phyloP scores from a whole-genome alignment of 2,329 filamentous ascomycete species.

The Neonectria neomacrospora region DNA sequence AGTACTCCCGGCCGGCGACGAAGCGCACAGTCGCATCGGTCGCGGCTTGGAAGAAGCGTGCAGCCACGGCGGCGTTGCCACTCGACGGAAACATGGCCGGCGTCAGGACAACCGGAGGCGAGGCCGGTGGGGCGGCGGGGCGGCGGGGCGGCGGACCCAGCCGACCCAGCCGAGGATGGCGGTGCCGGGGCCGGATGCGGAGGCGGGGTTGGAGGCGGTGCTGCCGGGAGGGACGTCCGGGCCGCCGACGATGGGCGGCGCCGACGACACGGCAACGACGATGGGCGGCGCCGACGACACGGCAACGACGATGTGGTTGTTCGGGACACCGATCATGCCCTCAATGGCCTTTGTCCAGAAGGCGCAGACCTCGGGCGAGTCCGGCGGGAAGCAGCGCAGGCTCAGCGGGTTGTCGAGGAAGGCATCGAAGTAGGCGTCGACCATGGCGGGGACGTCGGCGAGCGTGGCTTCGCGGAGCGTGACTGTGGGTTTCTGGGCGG shows the following conservation, averaged over 20 bases:
- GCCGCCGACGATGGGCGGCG: constrained; percentile 12
- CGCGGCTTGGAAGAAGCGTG: constrained; percentile 54
- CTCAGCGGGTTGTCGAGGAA: constrained; percentile 48
- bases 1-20: constrained; percentile 43
- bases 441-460: constrained; percentile 47
- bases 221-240: neutral
- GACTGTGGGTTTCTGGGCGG: constrained; percentile 7
- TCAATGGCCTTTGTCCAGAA: constrained; percentile 38
- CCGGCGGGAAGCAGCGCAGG: constrained; percentile 44
- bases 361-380: constrained; percentile 37
- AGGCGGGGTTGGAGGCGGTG: neutral
- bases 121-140: constrained; percentile 32
- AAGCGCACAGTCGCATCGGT: constrained; percentile 36
- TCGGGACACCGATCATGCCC: constrained; percentile 44
- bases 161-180: constrained; percentile 48
- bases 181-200: neutral
- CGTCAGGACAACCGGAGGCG: constrained; percentile 35
- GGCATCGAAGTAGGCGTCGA: constrained; percentile 45
- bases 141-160: constrained; percentile 47
- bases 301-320: constrained; percentile 48
- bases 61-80: constrained; percentile 48
- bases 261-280: constrained; percentile 43
- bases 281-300: constrained; percentile 28
- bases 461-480: constrained; percentile 53
- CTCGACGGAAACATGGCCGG: constrained; percentile 39